Evolutionary conservation across 169 alveolate species (phyloP).

Genomic region (Theileria annulata): DNA sequence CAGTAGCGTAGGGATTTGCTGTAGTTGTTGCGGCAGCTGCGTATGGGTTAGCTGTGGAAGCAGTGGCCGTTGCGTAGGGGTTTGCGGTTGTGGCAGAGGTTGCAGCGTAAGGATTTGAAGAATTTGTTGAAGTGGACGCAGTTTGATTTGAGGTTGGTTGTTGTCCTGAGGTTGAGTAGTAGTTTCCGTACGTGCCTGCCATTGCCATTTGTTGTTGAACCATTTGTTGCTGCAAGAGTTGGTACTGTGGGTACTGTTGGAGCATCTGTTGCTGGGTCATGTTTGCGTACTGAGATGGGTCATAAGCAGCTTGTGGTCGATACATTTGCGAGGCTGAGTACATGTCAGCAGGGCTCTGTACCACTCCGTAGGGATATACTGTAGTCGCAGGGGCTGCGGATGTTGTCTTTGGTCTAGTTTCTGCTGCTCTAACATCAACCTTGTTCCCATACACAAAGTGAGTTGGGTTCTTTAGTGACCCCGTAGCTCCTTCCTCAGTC

Average conservation of each 20-base stretch:
- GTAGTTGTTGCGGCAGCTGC: not conserved
- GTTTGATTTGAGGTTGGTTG: not conserved
- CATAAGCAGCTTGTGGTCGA: conserved; percentile 26
- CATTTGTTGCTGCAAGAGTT: conserved; percentile 32
- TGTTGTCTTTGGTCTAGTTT: conserved; percentile 30
- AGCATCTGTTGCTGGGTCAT: conserved; percentile 32
- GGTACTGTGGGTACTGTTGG: conserved; percentile 27
- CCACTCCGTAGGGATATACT: conserved; percentile 4
- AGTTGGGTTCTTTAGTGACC: conserved; percentile 48
- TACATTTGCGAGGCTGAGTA: conserved; percentile 15
- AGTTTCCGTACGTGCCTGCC: conserved; percentile 23
- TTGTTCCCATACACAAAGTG: conserved; percentile 63
- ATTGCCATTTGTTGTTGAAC: conserved; percentile 33
- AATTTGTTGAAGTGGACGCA: not conserved
- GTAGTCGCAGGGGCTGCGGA: not conserved
- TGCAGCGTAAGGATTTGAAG: not conserved
- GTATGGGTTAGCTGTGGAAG: not conserved
- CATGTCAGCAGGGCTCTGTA: conserved; percentile 22
- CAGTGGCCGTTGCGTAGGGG: not conserved
- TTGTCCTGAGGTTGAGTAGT: conserved; percentile 13
- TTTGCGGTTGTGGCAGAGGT: not conserved
- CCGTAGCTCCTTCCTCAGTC: conserved; percentile 45
- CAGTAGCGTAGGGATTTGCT: not conserved
- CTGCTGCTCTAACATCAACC: conserved; percentile 67
- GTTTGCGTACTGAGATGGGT: conserved; percentile 28